phyloP scores from a whole-genome alignment of 2,329 filamentous ascomycete species.

The Harringtonia lauricola region DNA sequence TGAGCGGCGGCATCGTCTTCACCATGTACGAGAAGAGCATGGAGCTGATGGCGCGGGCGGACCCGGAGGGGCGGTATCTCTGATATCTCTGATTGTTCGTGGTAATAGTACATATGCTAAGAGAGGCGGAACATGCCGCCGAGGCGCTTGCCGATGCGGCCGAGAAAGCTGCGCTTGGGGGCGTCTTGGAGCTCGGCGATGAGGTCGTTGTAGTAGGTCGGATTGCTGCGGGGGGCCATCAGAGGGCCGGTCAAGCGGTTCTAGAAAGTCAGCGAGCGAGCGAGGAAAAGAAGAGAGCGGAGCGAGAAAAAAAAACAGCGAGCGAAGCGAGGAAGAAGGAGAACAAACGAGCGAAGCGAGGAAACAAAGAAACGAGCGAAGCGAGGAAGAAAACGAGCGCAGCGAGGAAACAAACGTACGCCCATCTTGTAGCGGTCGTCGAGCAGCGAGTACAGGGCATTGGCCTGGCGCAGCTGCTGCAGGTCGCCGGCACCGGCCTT shows the following conservation, averaged over 20 bases:
- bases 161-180: slow-evolving; percentile 43
- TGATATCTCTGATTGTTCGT: too few species aligned
- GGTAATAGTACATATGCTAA: too few species aligned
- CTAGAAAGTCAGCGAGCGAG: too few species aligned
- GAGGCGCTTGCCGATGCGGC: slow-evolving; percentile 40
- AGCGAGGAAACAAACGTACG: slow-evolving; percentile 33
- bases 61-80: slow-evolving; percentile 77
- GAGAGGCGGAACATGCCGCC: slow-evolving; percentile 49
- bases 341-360: too few species aligned
- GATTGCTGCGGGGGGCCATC: slow-evolving; percentile 49
- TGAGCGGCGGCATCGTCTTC: slow-evolving; percentile 96
- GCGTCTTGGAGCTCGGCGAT: slow-evolving; percentile 52
- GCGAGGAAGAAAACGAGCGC: background rate
- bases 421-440: slow-evolving; percentile 47
- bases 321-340: too few species aligned
- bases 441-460: slow-evolving; percentile 47
- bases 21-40: slow-evolving; percentile 98
- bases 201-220: slow-evolving; percentile 51
- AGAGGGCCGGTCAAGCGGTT: slow-evolving; percentile 38
- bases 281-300: background rate
- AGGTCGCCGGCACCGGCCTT: slow-evolving; percentile 21
- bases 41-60: slow-evolving; percentile 67
- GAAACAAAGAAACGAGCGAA: background rate
- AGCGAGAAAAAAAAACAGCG: background rate
- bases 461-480: slow-evolving; percentile 43